Evolutionary conservation across 306 rosid species (phyloP), one percentile per base, ranked within the genome.

Genomic region (Cucumis melo): DNA sequence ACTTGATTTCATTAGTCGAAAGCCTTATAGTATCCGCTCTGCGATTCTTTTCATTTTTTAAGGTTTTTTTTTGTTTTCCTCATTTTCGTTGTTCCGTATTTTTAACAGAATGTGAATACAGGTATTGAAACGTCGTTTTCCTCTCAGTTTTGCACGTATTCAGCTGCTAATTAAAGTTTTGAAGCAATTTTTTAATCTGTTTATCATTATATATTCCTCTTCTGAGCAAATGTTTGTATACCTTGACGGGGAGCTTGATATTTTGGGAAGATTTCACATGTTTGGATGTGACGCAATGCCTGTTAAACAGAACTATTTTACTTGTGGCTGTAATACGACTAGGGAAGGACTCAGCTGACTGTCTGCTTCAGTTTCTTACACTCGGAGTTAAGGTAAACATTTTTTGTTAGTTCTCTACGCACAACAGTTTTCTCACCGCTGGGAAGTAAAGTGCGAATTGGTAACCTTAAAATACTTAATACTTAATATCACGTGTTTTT

Each of bases 181-280:
- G 58, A 24, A 6, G 20, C 39, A 23, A 46, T 44, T 68, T 32
- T 34, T 23, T 23, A 10, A 11, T 20, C 50, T 57, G 38, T 13
- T 39, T 36, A 13, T 57, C 46, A 3, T 42, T 41, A 19, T 32
- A 29, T 32, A 72, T 53, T 72, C 1, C 2, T 64, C 24, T 74
- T 32, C 20, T 7, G 20, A 23, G 39, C 54, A 29, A 27, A 34
- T 9, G 68, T 20, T 77, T 73, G 85, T 81, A 80, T 72, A 48
- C 90, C 96, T 90, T 91, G 74, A 94, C 89, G 55, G 79, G 85
- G 81, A 87, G 91, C 84, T 82, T 3, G 98, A 78, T 87, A 55
- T 86, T 84, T 80, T 94, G 98, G 97, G 98, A 94, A 86, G 88
- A 89, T 77, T 91, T 85, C 81, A 91, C 98, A 41, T 94, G 96